phyloP scores from a whole-genome alignment of 148 eudicot genomes.

The Hydrangea macrophylla region DNA sequence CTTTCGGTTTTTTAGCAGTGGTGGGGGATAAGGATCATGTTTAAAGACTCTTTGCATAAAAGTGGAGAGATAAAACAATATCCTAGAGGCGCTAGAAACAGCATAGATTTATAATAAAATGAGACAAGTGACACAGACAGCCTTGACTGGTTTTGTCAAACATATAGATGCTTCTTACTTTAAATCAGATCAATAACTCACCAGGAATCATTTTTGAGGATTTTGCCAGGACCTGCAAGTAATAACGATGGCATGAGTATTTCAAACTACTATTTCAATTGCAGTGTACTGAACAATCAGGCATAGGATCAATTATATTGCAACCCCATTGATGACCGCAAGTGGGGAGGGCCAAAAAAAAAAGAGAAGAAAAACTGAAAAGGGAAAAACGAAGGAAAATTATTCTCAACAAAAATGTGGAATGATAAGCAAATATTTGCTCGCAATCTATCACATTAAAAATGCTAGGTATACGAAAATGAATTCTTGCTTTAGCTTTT shows the following conservation, averaged over 20 bases:
- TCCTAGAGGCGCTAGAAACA: neutral
- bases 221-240: conserved; percentile 91
- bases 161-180: neutral
- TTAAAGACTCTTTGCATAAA: neutral
- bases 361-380: neutral
- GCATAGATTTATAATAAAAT: neutral
- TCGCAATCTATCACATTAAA: too few species aligned
- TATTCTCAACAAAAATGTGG: neutral
- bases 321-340: neutral
- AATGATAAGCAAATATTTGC: too few species aligned
- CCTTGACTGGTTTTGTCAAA: neutral
- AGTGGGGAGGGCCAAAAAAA: neutral
- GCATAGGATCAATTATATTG: neutral
- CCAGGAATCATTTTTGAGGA: conserved; percentile 99
- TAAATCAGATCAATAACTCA: conserved; percentile 17
- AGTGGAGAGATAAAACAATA: neutral
- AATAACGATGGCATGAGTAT: conserved; percentile 13
- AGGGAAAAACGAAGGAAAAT: neutral
- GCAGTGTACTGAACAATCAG: neutral
- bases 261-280: neutral
- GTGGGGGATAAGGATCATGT: neutral
- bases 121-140: neutral
- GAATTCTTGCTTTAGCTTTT: too few species aligned
- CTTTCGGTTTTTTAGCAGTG: neutral
- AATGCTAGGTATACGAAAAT: too few species aligned